Evolutionary conservation across 306 rosid species (phyloP), one percentile per base, ranked within the genome.

Genomic region (Chamaecrista fasciculata): DNA sequence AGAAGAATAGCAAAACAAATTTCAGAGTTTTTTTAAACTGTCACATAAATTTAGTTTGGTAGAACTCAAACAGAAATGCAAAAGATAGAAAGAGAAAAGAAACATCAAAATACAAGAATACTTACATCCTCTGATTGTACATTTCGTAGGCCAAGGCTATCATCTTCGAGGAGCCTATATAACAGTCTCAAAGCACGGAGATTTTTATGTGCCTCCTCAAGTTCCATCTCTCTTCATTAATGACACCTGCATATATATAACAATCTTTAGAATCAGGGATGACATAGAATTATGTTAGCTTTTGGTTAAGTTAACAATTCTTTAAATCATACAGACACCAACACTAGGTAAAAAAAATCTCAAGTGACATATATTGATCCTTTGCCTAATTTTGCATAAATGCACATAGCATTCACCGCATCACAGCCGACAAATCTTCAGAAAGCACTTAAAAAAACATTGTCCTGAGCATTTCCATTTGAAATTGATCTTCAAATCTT

Each of bases 161-260:
- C 33, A 39, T 72, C 75, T 18, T 86, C 76, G 51, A 83, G 84
- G 60, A 86, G 87, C 25, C 79, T 70, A 43, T 86, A 86, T 6
- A 86, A 69, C 21, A 80, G 79, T 73, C 81, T 86, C 63, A 83
- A 63, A 43, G 86, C 83, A 50, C 75, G 62, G 11, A 86, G 82
- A 81, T 86, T 77, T 33, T 61, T 25, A 12, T 72, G 65, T 25
- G 81, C 80, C 67, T 83, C 82, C 43, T 80, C 86, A 67, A 80
- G 70, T 15, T 86, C 83, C 87, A 74, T 69, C 57, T 60, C 31
- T 59, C 14, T 15, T 44, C 31, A 47, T 52, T 14, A 15, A 21
- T n/a, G 5, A 29, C 33, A 65, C 29, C 68, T 47, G 18, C 2
- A 29, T 0, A 40, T 18, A 5, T 3, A 39, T 24, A 39, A 69